Evolutionary conservation across 345 rosid genomes (phyloP), one percentile per base, ranked within the genome.

Genomic region (Salix purpurea): DNA sequence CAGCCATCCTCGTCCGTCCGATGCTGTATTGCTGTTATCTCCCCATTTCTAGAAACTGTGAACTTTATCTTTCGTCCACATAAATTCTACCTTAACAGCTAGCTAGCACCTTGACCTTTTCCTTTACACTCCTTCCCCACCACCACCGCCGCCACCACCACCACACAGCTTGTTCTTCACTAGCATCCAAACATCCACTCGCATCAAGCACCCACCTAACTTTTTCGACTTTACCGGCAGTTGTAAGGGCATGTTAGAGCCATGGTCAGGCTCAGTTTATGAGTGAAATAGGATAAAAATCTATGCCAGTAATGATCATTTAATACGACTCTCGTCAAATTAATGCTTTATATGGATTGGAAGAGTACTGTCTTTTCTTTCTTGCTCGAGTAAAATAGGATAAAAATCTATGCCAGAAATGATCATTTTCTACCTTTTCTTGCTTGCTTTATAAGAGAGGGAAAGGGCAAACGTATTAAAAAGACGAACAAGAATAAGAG

Each of bases 61-160:
- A 28, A 4, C 36, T 37, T 48, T 21, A 4, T 54, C 70, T 54
- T 16, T 48, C 73, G 60, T 74, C 81, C 78, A 68, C 83, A 75
- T 74, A 65, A 36, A 61, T 71, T 73, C 69, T 60, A 60, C 68
- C 74, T 58, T 24, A 24, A 80, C 84, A 85, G 86, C 86, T 82
- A 64, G 75, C 83, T 82, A 64, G 75, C 83, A 78, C 69, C 77
- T 5, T 30, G 67, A 76, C 76, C 67, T 76, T 73, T 67, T 71
- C 73, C 30, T 69, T 62, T 26, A 37, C 65, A 54, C 60, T 5
- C 74, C 61, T 21, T 65, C 67, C 54, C 61, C 76, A 67, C 30
- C 65, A 60, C 66, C 66, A 65, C 40, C 34, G 23, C 34, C 34
- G 5, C 37, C 36, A 34, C 36, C 37, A 36, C 7, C 1, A 32